Evolutionary conservation across 202 grass and related monocot genomes (phyloP).

Genomic region (Panicum hallii): DNA sequence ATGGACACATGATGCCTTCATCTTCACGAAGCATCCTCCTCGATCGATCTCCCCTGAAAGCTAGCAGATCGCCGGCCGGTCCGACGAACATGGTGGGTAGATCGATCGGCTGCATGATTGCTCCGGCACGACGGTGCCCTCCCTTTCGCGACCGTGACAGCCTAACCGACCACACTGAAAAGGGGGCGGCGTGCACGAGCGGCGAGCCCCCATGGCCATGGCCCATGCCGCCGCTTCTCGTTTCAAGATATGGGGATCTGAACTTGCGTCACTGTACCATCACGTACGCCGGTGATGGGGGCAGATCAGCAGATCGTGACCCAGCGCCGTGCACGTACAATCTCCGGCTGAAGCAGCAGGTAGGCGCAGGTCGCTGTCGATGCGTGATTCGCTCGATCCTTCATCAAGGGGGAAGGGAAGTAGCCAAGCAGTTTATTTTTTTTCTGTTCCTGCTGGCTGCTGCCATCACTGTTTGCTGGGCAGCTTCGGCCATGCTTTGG

Average conservation of each 20-base stretch:
- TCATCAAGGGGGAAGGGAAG: too few species aligned
- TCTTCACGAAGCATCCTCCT: slow-evolving; percentile 1
- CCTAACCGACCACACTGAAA: neutral
- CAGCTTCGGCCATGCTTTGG: neutral
- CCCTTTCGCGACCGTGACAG: slow-evolving; percentile 4
- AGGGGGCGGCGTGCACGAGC: neutral
- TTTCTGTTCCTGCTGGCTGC: too few species aligned
- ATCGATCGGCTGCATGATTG: neutral
- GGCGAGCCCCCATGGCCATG: neutral
- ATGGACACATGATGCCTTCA: neutral
- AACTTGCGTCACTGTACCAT: neutral
- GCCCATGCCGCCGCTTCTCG: neutral
- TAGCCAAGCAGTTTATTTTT: too few species aligned
- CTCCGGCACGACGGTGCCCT: neutral
- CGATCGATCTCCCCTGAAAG: neutral
- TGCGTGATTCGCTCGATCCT: neutral
- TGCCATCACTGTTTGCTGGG: neutral
- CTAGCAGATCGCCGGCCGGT: neutral
- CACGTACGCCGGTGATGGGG: neutral
- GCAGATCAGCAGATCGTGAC: neutral
- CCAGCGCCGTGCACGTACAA: neutral
- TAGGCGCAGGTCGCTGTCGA: neutral
- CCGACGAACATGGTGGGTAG: neutral
- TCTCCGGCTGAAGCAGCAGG: neutral
- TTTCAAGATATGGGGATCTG: neutral